Percentiles rank a stretch among this genome's conserved stretches.
Evolutionary conservation across 306 rosid species (phyloP).

Genomic region (Cercis canadensis): DNA sequence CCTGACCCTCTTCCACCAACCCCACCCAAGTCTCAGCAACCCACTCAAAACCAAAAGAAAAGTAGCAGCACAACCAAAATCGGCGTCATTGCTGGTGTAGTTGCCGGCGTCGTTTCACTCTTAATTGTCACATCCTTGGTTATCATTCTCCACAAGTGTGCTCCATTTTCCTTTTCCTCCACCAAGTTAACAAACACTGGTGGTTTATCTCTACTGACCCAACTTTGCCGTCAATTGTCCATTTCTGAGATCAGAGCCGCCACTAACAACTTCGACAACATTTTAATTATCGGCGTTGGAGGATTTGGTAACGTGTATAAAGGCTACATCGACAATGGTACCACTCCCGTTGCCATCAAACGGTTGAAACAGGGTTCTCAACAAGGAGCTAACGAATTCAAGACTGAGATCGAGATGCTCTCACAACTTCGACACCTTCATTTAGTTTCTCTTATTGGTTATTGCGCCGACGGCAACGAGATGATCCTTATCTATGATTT

Average conservation of each 20-base stretch:
- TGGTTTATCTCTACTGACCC: background rate
- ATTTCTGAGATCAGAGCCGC: conserved; percentile 10
- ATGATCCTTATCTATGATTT: conserved; percentile 33
- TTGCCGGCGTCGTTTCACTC: background rate
- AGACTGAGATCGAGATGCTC: conserved; percentile 14
- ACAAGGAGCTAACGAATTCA: conserved; percentile 16
- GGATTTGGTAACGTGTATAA: conserved; percentile 35
- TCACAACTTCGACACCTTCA: conserved; percentile 16
- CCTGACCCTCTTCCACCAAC: conserved; percentile 6
- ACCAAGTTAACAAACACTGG: background rate
- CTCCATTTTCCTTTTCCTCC: background rate
- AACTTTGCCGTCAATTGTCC: conserved; percentile 17
- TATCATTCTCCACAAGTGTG: too few relatives aligned
- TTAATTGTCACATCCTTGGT: too few relatives aligned
- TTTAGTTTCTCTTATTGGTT: conserved; percentile 19
- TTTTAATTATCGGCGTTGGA: background rate
- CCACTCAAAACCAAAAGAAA: conserved; percentile 1
- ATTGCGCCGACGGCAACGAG: background rate
- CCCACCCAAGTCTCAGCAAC: background rate
- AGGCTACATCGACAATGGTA: conserved; percentile 1
- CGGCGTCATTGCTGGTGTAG: background rate
- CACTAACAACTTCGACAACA: conserved; percentile 1
- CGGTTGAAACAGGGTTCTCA: conserved; percentile 14
- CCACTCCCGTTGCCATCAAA: background rate
- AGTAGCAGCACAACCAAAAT: background rate